A percentile compares a stretch with the other conserved stretches of the same genome.
These are phyloP conservation scores for Parmelia sp. DNA, from an alignment of 495 filamentous ascomycete species.

Conservation along the genomic window DNA sequence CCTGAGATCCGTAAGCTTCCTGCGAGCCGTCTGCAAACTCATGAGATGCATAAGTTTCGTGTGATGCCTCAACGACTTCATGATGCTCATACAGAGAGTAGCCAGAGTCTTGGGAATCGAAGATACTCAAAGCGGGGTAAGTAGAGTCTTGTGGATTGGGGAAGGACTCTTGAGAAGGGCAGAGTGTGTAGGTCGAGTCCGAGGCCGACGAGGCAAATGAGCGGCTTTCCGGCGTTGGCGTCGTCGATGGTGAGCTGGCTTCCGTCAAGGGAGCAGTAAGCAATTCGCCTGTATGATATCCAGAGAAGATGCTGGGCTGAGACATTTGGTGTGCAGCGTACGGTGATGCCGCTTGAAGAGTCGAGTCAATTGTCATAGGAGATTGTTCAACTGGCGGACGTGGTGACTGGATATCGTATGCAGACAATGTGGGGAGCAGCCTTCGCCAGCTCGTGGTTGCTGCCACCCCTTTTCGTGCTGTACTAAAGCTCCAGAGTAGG, in stretches of 20 bases:
- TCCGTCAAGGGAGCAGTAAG: constrained; percentile 10
- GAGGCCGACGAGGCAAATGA: constrained; percentile 23
- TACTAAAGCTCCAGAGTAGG: constrained; percentile 49
- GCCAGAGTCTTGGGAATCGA: constrained; percentile 11
- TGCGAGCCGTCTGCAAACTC: constrained; percentile 4
- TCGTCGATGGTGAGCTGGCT: constrained; percentile 13
- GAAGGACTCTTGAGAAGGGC: constrained; percentile 1
- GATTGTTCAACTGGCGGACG: constrained; percentile 2
- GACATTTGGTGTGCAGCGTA: background rate
- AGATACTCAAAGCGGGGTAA: constrained; percentile 1
- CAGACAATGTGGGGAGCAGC: constrained; percentile 40
- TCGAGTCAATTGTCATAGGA: constrained; percentile 18
- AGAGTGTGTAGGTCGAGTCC: constrained; percentile 4
- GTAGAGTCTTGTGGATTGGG: constrained; percentile 1
- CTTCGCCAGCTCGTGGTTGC: constrained; percentile 50
- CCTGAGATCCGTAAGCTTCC: constrained; percentile 12
- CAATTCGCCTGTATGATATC: constrained; percentile 4
- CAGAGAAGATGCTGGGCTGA: constrained; percentile 17
- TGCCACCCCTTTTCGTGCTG: constrained; percentile 38
- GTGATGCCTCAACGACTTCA: background rate
- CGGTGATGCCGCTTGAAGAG: constrained; percentile 9
- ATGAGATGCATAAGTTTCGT: background rate
- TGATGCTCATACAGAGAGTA: background rate
- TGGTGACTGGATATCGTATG: constrained; percentile 28
- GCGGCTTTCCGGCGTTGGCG: constrained; percentile 12